Conservation (phyloP, 371 early-diverging fungal genomes). For the Choanephora cucurbitarum region DNA sequence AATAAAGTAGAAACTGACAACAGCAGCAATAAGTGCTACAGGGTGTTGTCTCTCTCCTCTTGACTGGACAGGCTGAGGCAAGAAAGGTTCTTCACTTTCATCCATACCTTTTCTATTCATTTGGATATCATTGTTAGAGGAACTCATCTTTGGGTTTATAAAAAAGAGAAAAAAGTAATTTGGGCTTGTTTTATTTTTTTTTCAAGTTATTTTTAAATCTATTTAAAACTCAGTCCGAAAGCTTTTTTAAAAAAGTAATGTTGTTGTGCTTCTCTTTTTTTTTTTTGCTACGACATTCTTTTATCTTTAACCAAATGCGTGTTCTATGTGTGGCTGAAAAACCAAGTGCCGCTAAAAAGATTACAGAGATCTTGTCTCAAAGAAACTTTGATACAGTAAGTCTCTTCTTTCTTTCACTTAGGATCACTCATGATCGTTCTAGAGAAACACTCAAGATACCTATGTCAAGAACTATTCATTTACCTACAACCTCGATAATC, state of each 20-base stretch:
- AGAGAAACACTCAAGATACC: conserved; percentile 58
- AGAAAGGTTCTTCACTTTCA: conserved; percentile 52
- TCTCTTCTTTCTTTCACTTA: conserved; percentile 4
- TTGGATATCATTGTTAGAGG: conserved; percentile 33
- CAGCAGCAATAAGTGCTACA: conserved; percentile 52
- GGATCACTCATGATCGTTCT: conserved; percentile 4
- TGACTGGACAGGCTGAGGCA: conserved; percentile 57
- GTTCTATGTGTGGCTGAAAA: conserved; percentile 99
- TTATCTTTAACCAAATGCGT: conserved; percentile 48
- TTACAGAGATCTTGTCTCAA: conserved; percentile 81
- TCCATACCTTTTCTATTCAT: conserved; percentile 45
- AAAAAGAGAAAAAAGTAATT: background rate
- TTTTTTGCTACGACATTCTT: background rate
- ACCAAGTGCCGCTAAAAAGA: conserved; percentile 93
- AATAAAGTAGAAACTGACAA: conserved; percentile 70
- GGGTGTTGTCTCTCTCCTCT: conserved; percentile 50
- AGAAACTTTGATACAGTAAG: conserved; percentile 39
- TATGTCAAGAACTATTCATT: conserved; percentile 86
- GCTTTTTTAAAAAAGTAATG: no score
- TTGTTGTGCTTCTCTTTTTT: background rate
- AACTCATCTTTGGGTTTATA: conserved; percentile 11
- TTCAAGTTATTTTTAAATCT: background rate
- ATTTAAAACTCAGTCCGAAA: background rate
- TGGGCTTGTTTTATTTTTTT: background rate
- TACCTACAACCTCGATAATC: conserved; percentile 57